Conservation (phyloP, 2,329 filamentous ascomycete genomes). For the Fusarium heterosporum region DNA sequence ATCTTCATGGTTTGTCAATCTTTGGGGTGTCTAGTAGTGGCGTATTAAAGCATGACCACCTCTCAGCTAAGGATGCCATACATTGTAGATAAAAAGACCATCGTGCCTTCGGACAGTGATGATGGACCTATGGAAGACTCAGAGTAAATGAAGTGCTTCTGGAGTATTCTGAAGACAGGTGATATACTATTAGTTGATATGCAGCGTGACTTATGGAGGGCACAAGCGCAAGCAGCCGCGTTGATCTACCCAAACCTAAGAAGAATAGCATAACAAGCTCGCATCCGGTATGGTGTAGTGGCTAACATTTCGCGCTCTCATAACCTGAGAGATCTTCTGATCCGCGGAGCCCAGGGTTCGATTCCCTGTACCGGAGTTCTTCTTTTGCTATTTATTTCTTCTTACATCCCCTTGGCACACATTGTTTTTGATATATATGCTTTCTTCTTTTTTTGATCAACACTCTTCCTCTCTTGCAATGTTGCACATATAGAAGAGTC, state of each 20-base stretch:
- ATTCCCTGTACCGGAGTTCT: constrained; percentile 46
- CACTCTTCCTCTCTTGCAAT: too few relatives aligned
- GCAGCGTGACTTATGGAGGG: too few relatives aligned
- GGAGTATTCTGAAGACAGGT: too few relatives aligned
- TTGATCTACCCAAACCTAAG: background rate
- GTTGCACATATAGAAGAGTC: background rate
- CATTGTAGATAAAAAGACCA: background rate
- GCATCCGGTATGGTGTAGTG: constrained; percentile 52
- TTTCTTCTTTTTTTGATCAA: too few relatives aligned
- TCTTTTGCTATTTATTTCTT: too few relatives aligned
- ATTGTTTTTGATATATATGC: too few relatives aligned
- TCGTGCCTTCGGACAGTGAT: background rate
- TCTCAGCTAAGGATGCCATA: background rate
- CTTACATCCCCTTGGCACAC: too few relatives aligned
- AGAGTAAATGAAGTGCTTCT: too few relatives aligned
- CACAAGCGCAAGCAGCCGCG: too few relatives aligned
- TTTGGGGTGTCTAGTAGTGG: background rate
- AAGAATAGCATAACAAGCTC: rapidly evolving
- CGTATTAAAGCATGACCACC: background rate
- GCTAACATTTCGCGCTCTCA: constrained; percentile 52
- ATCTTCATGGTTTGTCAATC: background rate
- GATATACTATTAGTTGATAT: too few relatives aligned
- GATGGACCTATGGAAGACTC: too few relatives aligned
- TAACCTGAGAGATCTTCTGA: too few relatives aligned
- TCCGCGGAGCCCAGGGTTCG: constrained; percentile 47